A percentile compares a stretch with the other conserved stretches of the same genome.
Evolutionary conservation across 495 filamentous ascomycete species (phyloP).

Genomic region (Lepraria neglecta): DNA sequence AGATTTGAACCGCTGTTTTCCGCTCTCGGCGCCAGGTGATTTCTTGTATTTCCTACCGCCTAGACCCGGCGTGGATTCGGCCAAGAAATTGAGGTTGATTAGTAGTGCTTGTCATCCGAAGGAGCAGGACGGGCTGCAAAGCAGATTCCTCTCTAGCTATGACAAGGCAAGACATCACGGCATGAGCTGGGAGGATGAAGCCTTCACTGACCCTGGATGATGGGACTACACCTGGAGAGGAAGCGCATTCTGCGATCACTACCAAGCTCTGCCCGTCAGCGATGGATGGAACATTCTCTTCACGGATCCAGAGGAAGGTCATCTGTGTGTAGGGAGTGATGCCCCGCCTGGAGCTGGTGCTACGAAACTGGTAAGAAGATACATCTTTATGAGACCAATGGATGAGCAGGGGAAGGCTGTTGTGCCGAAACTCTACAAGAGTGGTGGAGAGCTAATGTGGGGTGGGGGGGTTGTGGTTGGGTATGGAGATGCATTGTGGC

Average conservation of each 20-base stretch:
- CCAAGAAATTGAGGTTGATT: constrained; percentile 59
- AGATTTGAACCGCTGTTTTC: constrained; percentile 57
- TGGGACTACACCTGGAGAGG: not conserved
- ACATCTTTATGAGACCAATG: constrained; percentile 31
- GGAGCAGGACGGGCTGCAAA: not conserved
- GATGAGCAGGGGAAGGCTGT: constrained; percentile 29
- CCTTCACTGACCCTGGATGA: not conserved
- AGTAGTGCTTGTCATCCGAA: constrained; percentile 53
- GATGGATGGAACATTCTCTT: constrained; percentile 67
- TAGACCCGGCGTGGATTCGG: constrained; percentile 43
- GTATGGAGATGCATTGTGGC: constrained; percentile 47
- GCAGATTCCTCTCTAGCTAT: constrained; percentile 17
- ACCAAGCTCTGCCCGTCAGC: constrained; percentile 59
- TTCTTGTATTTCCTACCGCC: constrained; percentile 61
- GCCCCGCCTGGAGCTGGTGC: constrained; percentile 50
- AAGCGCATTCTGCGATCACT: constrained; percentile 46
- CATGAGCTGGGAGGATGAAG: constrained; percentile 12
- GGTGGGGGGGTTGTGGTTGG: constrained; percentile 59
- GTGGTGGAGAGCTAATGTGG: constrained; percentile 53
- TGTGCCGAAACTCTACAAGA: constrained; percentile 48
- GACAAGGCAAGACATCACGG: not conserved
- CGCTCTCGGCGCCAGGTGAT: constrained; percentile 60
- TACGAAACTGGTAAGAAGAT: constrained; percentile 42
- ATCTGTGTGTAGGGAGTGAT: constrained; percentile 62
- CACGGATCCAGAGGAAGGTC: constrained; percentile 54